Evolutionary conservation across 371 early-diverging fungal species (phyloP).

Genomic region (Apophysomyces ossiformis): DNA sequence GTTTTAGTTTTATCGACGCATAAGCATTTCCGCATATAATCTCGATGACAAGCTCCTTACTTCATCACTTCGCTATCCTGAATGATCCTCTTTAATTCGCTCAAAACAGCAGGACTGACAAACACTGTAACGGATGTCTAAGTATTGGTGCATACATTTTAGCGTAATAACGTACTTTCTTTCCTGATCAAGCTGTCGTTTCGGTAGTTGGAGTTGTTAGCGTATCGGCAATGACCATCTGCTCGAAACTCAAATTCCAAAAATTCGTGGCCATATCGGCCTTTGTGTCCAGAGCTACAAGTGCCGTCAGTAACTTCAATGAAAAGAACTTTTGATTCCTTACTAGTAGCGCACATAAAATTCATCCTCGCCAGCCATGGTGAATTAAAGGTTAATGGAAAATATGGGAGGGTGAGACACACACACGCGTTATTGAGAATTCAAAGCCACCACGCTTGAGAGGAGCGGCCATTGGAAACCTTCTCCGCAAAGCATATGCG

Average conservation of each 20-base stretch:
- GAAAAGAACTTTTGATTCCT: conserved; percentile 23
- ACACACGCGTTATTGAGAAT: background rate
- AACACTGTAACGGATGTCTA: conserved; percentile 56
- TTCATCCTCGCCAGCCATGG: conserved; percentile 60
- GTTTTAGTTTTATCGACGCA: conserved; percentile 1
- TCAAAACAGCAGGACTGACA: conserved; percentile 79
- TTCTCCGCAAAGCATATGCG: too few relatives aligned
- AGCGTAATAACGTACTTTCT: conserved; percentile 63
- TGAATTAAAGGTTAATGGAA: background rate
- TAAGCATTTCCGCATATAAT: background rate
- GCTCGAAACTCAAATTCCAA: conserved; percentile 95
- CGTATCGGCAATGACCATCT: conserved; percentile 91
- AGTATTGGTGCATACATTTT: background rate
- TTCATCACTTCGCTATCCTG: conserved; percentile 89
- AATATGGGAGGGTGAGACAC: background rate
- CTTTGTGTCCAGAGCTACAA: conserved; percentile 87
- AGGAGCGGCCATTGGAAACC: too few relatives aligned
- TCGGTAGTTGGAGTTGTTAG: conserved; percentile 98
- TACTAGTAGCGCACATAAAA: conserved; percentile 91
- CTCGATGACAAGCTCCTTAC: conserved; percentile 39
- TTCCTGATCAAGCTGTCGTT: conserved; percentile 96
- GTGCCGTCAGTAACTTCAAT: background rate
- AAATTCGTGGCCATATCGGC: conserved; percentile 98
- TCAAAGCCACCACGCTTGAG: background rate
- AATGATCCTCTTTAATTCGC: conserved; percentile 89